These are phyloP conservation scores for Xylaria castorea DNA, from an alignment of 495 filamentous ascomycete genomes.

Conservation along the genomic window DNA sequence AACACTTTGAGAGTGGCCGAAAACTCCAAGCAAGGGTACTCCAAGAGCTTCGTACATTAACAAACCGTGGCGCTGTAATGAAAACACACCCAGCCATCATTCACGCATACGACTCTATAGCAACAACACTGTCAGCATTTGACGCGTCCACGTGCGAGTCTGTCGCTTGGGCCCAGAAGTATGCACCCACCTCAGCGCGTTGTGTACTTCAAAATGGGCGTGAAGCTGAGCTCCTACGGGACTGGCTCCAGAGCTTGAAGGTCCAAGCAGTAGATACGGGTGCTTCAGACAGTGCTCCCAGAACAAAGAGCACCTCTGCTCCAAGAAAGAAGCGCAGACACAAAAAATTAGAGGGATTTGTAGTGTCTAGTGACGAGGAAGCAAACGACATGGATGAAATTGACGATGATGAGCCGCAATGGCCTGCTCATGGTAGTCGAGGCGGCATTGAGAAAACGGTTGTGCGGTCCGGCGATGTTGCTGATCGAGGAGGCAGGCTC, in stretches of 20 bases:
- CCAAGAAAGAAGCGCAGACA: slow-evolving; percentile 69
- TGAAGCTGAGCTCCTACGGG: slow-evolving; percentile 73
- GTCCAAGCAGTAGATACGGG: slow-evolving; percentile 76
- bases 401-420: slow-evolving; percentile 67
- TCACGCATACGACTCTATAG: slow-evolving; percentile 65
- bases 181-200: slow-evolving; percentile 71
- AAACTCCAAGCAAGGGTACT: slow-evolving; percentile 52
- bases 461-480: slow-evolving; percentile 62
- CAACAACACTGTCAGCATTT: slow-evolving; percentile 72
- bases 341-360: slow-evolving; percentile 81
- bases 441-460: slow-evolving; percentile 63
- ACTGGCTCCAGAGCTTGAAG: slow-evolving; percentile 82
- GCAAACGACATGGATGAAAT: slow-evolving; percentile 75
- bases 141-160: slow-evolving; percentile 79
- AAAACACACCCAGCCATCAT: slow-evolving; percentile 63
- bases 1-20: slow-evolving; percentile 57
- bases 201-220: slow-evolving; percentile 79
- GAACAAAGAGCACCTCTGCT: slow-evolving; percentile 48
- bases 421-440: slow-evolving; percentile 49
- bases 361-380: slow-evolving; percentile 86
- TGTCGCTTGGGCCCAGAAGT: slow-evolving; percentile 82
- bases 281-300: slow-evolving; percentile 53
- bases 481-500: slow-evolving; percentile 52
- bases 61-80: slow-evolving; percentile 27
- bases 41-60: slow-evolving; percentile 41